A percentile compares a stretch with the other conserved stretches of the same genome.
These are phyloP conservation scores for Dactylellina haptotyla DNA, from an alignment of 2,329 filamentous ascomycete genomes.

Conservation along the genomic window DNA sequence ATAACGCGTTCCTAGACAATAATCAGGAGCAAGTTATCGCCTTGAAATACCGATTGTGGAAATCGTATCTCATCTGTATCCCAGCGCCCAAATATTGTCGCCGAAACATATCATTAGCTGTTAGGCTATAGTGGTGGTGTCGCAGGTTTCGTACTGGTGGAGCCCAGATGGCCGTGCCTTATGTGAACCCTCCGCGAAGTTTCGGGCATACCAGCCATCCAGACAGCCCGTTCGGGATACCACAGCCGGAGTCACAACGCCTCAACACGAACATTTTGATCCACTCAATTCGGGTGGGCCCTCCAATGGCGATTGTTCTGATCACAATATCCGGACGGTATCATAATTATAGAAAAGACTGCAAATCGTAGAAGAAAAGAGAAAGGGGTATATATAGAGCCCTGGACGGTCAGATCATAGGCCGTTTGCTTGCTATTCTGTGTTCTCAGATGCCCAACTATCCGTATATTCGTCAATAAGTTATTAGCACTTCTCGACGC, in stretches of 20 bases:
- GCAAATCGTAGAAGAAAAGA: not conserved
- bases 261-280: conserved; percentile 26
- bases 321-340: not conserved
- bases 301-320: conserved; percentile 7
- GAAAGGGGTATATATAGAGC: conserved; percentile 6
- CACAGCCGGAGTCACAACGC: conserved; percentile 25
- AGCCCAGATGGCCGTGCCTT: conserved; percentile 19
- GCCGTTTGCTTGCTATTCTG: not conserved
- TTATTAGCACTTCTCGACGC: too few relatives aligned
- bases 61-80: not conserved
- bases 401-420: not conserved
- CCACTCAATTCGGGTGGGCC: conserved; percentile 5
- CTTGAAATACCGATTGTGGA: conserved; percentile 18
- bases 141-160: not conserved
- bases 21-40: conserved; percentile 14
- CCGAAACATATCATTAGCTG: conserved; percentile 11
- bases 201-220: conserved; percentile 18
- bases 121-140: not conserved
- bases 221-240: conserved; percentile 29
- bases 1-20: too few relatives aligned
- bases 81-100: not conserved
- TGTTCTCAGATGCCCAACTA: too few relatives aligned
- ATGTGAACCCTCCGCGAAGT: conserved; percentile 9
- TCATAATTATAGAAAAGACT: conserved; percentile 4
- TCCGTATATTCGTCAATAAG: too few relatives aligned